Percentiles rank a stretch among this genome's conserved stretches.
Conservation (phyloP, 352 stramenopile species). For the Achlya hypogyna region DNA sequence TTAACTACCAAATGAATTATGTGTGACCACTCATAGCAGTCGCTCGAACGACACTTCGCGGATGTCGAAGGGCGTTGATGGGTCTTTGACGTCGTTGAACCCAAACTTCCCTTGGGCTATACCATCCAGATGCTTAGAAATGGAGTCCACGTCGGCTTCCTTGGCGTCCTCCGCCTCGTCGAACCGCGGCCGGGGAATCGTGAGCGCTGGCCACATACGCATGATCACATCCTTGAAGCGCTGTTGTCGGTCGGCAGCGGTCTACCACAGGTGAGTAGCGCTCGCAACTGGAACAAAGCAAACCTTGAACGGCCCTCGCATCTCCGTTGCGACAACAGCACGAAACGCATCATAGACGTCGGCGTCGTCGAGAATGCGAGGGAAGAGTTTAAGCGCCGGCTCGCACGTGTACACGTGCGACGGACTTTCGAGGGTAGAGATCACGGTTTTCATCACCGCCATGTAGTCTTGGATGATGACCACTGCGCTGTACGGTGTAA, state of each 20-base stretch:
- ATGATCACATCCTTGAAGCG: constrained; percentile 65
- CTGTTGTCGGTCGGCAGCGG: constrained; percentile 30
- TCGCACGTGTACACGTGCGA: constrained; percentile 48
- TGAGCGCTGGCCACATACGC: constrained; percentile 68
- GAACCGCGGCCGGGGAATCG: constrained; percentile 21
- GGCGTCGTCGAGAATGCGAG: constrained; percentile 61
- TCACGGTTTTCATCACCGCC: constrained; percentile 43
- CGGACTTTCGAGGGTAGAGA: constrained; percentile 31
- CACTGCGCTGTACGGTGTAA: constrained; percentile 52
- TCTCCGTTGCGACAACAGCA: constrained; percentile 45
- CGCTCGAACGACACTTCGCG: constrained; percentile 61
- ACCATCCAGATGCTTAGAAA: constrained; percentile 28
- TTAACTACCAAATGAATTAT: neutral
- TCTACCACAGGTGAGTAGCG: constrained; percentile 19
- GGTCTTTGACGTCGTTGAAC: constrained; percentile 41
- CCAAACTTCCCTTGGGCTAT: constrained; percentile 48
- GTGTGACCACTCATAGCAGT: constrained; percentile 28
- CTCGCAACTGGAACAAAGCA: neutral
- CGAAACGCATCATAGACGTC: constrained; percentile 52
- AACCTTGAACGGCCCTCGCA: constrained; percentile 41
- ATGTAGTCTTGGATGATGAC: constrained; percentile 70
- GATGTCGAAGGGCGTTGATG: constrained; percentile 51
- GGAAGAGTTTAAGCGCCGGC: constrained; percentile 55
- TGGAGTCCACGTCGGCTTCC: constrained; percentile 19
- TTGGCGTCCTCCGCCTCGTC: constrained; percentile 17